Conservation (phyloP, 192 early-diverging fungal genomes). For the Mortierella antarctica region DNA sequence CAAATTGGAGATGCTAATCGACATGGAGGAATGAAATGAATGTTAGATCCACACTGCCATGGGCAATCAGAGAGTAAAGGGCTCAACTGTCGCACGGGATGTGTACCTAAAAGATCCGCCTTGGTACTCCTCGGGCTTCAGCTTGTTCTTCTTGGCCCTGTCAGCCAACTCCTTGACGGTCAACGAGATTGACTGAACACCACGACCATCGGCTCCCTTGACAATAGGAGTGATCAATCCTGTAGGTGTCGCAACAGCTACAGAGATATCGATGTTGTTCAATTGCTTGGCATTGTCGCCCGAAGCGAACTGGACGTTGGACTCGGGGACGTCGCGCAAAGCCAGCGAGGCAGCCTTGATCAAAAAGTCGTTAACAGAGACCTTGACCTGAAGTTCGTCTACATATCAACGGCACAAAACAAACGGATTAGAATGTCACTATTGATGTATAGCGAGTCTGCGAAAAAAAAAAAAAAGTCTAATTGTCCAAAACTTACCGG, state of each 20-base stretch:
- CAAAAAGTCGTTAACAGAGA: conserved; percentile 96
- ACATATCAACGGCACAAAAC: not conserved
- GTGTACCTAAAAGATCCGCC: conserved; percentile 87
- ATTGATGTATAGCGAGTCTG: not conserved
- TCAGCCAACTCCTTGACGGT: conserved; percentile 79
- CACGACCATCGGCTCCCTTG: conserved; percentile 75
- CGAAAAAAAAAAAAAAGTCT: conserved; percentile 1
- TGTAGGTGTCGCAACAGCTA: conserved; percentile 84
- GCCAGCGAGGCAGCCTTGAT: conserved; percentile 91
- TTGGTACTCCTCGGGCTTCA: conserved; percentile 93
- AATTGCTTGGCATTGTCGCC: conserved; percentile 73
- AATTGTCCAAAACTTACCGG: conserved; percentile 49
- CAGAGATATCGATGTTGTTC: conserved; percentile 84
- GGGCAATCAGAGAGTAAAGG: not conserved
- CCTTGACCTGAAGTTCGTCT: conserved; percentile 56
- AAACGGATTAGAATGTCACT: not conserved
- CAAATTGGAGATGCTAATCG: conserved; percentile 84
- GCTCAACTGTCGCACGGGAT: not conserved
- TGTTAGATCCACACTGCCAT: not conserved
- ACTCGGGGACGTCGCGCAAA: conserved; percentile 84
- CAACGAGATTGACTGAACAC: conserved; percentile 77
- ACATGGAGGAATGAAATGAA: not conserved
- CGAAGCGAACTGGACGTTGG: conserved; percentile 65
- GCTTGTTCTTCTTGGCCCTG: conserved; percentile 82
- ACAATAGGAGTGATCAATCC: conserved; percentile 91